These are phyloP conservation scores for Pleurotus platypus DNA, from an alignment of 768 basidiomycete species.

Conservation along the genomic window DNA sequence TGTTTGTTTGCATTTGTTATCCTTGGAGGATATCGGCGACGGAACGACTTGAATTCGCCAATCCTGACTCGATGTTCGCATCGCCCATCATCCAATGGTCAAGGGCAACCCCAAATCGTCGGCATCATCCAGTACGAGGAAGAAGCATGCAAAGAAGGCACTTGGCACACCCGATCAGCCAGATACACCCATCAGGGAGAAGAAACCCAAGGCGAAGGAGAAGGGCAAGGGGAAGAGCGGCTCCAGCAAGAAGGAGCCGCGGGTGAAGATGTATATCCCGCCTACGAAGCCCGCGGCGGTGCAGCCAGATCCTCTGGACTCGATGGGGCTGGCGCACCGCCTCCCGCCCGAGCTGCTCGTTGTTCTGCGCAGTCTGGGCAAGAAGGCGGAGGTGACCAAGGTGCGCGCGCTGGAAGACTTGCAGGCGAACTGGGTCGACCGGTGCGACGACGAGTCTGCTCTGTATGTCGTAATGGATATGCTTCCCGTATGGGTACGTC, in stretches of 20 bases:
- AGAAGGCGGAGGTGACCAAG: slow-evolving; percentile 89
- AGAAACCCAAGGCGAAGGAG: slow-evolving; percentile 43
- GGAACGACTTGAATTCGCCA: too few species aligned
- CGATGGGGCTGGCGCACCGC: slow-evolving; percentile 67
- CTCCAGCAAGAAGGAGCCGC: slow-evolving; percentile 63
- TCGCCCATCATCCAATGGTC: slow-evolving; percentile 24
- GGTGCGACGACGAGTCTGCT: slow-evolving; percentile 38
- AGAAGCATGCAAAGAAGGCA: slow-evolving; percentile 87
- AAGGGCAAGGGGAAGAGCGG: slow-evolving; percentile 49
- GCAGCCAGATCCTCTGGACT: slow-evolving; percentile 83
- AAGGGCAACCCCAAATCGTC: slow-evolving; percentile 64
- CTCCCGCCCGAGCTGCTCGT: slow-evolving; percentile 83
- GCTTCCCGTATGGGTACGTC: slow-evolving; percentile 89
- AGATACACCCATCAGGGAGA: slow-evolving; percentile 36
- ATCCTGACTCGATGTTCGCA: not conserved
- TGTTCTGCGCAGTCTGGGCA: slow-evolving; percentile 74
- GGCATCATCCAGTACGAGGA: slow-evolving; percentile 81
- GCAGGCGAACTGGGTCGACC: slow-evolving; percentile 60
- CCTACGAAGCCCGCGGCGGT: slow-evolving; percentile 76
- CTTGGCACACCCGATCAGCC: slow-evolving; percentile 26
- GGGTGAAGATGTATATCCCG: slow-evolving; percentile 82
- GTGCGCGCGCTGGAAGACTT: slow-evolving; percentile 84
- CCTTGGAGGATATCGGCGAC: too few species aligned
- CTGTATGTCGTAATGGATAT: slow-evolving; percentile 47
- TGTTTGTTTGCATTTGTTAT: too few species aligned